phyloP scores from a whole-genome alignment of 2,329 filamentous ascomycete genomes.

The Ramularia collo-cygni region DNA sequence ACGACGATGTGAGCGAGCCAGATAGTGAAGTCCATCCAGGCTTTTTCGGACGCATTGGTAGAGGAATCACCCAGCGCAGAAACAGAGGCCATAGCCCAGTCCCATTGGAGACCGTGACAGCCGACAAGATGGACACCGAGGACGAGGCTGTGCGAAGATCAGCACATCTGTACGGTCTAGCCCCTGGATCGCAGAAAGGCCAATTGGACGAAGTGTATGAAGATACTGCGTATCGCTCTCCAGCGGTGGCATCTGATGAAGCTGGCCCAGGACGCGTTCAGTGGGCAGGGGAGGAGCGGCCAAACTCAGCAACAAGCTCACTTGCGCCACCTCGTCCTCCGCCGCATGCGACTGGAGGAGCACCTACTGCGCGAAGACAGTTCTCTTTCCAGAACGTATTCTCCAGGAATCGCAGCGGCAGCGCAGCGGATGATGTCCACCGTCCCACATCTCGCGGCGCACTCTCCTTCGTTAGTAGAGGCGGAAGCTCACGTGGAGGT shows the following conservation, averaged over 20 bases:
- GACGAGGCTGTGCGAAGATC: constrained; percentile 21
- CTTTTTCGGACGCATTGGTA: constrained; percentile 35
- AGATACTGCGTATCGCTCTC: constrained; percentile 42
- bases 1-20: constrained; percentile 45
- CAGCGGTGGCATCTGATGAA: constrained; percentile 7
- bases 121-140: constrained; percentile 16
- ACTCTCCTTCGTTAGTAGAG: constrained; percentile 27
- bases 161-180: constrained; percentile 47
- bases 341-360: constrained; percentile 2
- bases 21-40: constrained; percentile 40
- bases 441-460: constrained; percentile 30
- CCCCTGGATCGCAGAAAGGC: constrained; percentile 35
- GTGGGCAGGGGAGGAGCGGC: constrained; percentile 38
- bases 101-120: constrained; percentile 31
- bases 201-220: constrained; percentile 44
- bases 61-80: constrained; percentile 16
- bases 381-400: constrained; percentile 93
- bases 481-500: constrained; percentile 10
- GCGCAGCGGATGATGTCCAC: constrained; percentile 17
- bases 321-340: constrained; percentile 10
- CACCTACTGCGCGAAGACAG: constrained; percentile 59
- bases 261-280: constrained; percentile 41
- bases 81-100: constrained; percentile 26
- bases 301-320: constrained; percentile 38
- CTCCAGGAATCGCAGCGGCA: constrained; percentile 43